Percentiles rank a stretch among this genome's conserved stretches.
Evolutionary conservation across 1,139 yeast genomes (phyloP).

Genomic region (Blastobotrys aristatus): DNA sequence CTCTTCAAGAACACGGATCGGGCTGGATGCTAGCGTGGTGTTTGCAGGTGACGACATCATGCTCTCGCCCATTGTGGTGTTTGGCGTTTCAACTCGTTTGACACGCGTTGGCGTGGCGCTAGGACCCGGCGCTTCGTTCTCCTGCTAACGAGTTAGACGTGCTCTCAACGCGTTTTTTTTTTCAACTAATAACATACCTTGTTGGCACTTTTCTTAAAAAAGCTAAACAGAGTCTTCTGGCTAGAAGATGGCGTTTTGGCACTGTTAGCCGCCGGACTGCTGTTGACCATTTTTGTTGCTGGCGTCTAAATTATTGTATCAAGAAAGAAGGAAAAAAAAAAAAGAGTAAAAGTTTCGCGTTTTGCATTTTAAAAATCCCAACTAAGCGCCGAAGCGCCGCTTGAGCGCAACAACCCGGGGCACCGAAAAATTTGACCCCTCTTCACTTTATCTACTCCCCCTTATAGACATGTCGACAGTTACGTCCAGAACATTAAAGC

Average conservation of each 20-base stretch:
- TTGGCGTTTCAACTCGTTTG: neutral
- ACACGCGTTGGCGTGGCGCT: constrained; percentile 6
- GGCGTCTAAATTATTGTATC: neutral
- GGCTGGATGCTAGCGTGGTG: constrained; percentile 6
- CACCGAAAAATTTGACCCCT: too few species aligned
- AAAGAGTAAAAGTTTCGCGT: neutral
- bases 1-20: constrained; percentile 13
- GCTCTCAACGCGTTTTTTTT: too few species aligned
- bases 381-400: too few species aligned
- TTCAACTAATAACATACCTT: constrained; percentile 6
- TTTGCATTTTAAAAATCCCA: neutral
- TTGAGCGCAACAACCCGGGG: too few species aligned
- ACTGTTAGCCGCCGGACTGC: constrained; percentile 10
- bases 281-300: constrained; percentile 6
- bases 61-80: neutral
- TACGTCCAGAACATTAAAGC: constrained; percentile 28
- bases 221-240: constrained; percentile 24
- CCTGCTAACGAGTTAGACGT: constrained; percentile 6
- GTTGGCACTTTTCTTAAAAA: constrained; percentile 18
- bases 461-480: constrained; percentile 1
- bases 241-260: constrained; percentile 11
- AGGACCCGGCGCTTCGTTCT: constrained; percentile 13
- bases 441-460: neutral
- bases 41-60: neutral
- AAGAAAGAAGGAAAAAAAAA: neutral